Evolutionary conservation across 2,329 filamentous ascomycete genomes (phyloP).

Genomic region (Trichoderma sp.): DNA sequence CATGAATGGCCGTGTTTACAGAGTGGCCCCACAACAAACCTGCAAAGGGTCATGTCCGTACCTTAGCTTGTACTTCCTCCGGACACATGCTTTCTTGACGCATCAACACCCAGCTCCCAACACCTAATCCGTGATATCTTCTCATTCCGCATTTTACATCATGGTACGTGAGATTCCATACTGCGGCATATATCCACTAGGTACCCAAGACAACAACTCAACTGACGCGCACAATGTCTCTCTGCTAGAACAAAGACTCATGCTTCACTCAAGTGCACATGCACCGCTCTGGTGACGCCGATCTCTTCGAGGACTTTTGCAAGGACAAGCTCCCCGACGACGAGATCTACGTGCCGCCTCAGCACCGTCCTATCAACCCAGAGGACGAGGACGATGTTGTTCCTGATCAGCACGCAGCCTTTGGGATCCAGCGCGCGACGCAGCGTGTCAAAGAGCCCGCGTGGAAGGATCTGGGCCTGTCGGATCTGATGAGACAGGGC

Average conservation of each 20-base stretch:
- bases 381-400: conserved; percentile 89
- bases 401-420: conserved; percentile 83
- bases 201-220: not conserved
- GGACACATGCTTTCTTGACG: not conserved
- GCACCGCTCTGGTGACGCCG: conserved; percentile 68
- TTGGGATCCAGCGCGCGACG: conserved; percentile 80
- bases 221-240: not conserved
- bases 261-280: conserved; percentile 76
- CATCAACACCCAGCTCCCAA: not conserved
- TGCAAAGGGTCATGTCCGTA: not conserved
- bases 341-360: conserved; percentile 78
- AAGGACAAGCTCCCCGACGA: conserved; percentile 71
- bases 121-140: not conserved
- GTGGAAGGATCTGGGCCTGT: conserved; percentile 79
- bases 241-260: conserved; percentile 69
- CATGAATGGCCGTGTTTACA: not conserved
- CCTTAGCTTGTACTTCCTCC: not conserved
- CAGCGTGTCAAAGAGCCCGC: conserved; percentile 69
- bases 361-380: conserved; percentile 80
- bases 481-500: conserved; percentile 67
- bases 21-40: not conserved
- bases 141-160: not conserved
- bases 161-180: not conserved
- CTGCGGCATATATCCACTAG: not conserved
- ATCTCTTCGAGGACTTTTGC: conserved; percentile 78